Percentiles rank a stretch among this genome's conserved stretches.
phyloP scores from a whole-genome alignment of 371 early-diverging fungal species.

The Apophysomyces trapeziformis region DNA sequence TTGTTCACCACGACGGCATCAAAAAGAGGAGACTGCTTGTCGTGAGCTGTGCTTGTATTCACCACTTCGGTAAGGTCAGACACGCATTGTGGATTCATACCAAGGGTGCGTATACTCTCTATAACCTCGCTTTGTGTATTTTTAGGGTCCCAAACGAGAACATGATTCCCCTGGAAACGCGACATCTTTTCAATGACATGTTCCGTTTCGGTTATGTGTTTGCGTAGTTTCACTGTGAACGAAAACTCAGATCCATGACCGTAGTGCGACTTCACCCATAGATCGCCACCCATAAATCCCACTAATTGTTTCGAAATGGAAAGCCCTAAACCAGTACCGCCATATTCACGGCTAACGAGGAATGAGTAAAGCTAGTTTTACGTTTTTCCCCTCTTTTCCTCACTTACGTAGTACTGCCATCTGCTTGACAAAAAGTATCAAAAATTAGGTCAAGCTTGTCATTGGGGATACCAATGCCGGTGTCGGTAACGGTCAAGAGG shows the following conservation, averaged over 20 bases:
- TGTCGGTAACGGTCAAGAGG: constrained; percentile 72
- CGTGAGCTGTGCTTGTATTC: constrained; percentile 10
- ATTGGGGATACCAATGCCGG: constrained; percentile 79
- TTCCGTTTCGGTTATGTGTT: constrained; percentile 37
- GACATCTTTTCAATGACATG: constrained; percentile 44
- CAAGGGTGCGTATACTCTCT: constrained; percentile 16
- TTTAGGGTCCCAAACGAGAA: constrained; percentile 45
- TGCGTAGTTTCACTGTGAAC: constrained; percentile 61
- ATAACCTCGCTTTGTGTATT: constrained; percentile 13
- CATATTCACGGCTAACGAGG: not conserved
- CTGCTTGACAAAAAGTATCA: constrained; percentile 79
- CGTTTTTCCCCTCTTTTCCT: not conserved
- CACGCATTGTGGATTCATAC: constrained; percentile 17
- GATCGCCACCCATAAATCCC: constrained; percentile 58
- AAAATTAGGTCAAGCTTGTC: constrained; percentile 73
- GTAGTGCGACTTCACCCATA: constrained; percentile 66
- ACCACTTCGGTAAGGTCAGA: constrained; percentile 25
- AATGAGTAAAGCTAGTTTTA: not conserved
- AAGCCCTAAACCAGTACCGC: constrained; percentile 57
- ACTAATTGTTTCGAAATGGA: constrained; percentile 53
- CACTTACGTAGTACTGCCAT: constrained; percentile 68
- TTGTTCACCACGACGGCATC: constrained; percentile 49
- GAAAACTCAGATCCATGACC: constrained; percentile 69
- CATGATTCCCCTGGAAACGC: constrained; percentile 47
- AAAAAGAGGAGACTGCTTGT: constrained; percentile 19